Evolutionary conservation across 768 basidiomycete species (phyloP), one percentile per base, ranked within the genome.

Genomic region (Postia placenta): DNA sequence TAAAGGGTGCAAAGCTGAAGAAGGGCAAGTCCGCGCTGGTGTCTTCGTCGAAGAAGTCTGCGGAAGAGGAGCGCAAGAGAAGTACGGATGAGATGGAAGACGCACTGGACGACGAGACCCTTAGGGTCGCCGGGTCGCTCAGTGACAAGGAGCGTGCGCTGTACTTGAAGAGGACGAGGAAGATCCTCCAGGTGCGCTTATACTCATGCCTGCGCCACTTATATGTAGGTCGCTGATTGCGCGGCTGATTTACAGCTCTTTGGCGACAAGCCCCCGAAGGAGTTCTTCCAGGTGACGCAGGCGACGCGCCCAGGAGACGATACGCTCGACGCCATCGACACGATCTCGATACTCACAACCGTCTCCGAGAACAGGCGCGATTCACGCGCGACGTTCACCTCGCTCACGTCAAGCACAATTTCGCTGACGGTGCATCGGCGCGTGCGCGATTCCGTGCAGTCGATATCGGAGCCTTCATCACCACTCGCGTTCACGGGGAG

Each of bases 121-220:
- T 6, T 4, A 15, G 36, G 27, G 20, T 5, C 36, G 19, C 35
- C 40, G 39, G 20, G 42, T 40, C 50, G 4, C 37, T 45, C 48
- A 56, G 51, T 48, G 71, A 69, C 48, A 63, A 60, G 41, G 69
- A 76, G 55, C 63, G 70, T 46, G 57, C 64, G 7, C 49, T 71
- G 48, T 71, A 68, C 45, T 67, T 79, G 47, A 69, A 67, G 52
- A 71, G 76, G 25, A 75, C 74, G 25, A 60, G 70, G 51, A 80
- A 79, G 61, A 73, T 80, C 65, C 60, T 70, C 4, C 73, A 78
- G 69, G 78, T 79, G 54, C 25, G 40, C 25, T 11, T 38, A 30
- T 30, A 26, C 19, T 19, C 11, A 11, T 15, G 14, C 36, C 28
- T 27, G 17, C 22, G 30, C 40, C 43, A 39, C 19, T 22, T 3